These are phyloP conservation scores for Mucor irregularis DNA, from an alignment of 371 early-diverging fungal genomes.

Conservation along the genomic window DNA sequence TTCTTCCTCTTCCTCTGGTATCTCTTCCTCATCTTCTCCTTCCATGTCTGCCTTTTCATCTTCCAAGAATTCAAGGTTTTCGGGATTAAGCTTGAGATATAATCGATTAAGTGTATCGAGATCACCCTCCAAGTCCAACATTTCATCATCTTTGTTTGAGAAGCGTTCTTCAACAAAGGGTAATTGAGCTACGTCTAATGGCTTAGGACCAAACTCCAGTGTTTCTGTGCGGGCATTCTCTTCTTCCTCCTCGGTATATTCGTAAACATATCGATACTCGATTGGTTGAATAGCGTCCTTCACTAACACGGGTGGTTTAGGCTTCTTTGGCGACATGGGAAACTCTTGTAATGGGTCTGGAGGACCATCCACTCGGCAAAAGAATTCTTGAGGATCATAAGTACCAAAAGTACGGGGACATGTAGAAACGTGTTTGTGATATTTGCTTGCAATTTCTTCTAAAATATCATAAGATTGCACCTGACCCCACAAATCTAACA, in stretches of 20 bases:
- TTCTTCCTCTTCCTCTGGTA: conserved; percentile 5
- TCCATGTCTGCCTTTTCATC: conserved; percentile 14
- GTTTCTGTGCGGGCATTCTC: conserved; percentile 7
- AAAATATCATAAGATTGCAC: conserved; percentile 40
- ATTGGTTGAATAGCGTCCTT: conserved; percentile 40
- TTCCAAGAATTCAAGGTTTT: conserved; percentile 19
- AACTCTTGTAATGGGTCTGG: conserved; percentile 26
- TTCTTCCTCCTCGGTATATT: conserved; percentile 18
- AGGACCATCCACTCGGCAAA: conserved; percentile 40
- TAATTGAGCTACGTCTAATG: conserved; percentile 42
- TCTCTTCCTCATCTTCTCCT: conserved; percentile 10
- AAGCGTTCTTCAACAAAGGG: conserved; percentile 26
- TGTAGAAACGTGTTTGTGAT: conserved; percentile 50
- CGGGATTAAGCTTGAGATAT: conserved; percentile 25
- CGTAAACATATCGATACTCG: conserved; percentile 20
- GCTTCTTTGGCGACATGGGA: conserved; percentile 17
- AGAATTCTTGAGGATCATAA: conserved; percentile 49
- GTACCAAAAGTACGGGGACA: conserved; percentile 35
- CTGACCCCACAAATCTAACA: conserved; percentile 60
- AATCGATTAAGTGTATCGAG: conserved; percentile 27
- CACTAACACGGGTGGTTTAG: conserved; percentile 19
- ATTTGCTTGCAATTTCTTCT: conserved; percentile 37
- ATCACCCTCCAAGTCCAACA: conserved; percentile 31
- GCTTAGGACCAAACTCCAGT: conserved; percentile 32
- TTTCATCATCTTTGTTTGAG: conserved; percentile 32